Evolutionary conservation across 2,329 filamentous ascomycete species (phyloP).

Genomic region (Chaetomium strumarium): DNA sequence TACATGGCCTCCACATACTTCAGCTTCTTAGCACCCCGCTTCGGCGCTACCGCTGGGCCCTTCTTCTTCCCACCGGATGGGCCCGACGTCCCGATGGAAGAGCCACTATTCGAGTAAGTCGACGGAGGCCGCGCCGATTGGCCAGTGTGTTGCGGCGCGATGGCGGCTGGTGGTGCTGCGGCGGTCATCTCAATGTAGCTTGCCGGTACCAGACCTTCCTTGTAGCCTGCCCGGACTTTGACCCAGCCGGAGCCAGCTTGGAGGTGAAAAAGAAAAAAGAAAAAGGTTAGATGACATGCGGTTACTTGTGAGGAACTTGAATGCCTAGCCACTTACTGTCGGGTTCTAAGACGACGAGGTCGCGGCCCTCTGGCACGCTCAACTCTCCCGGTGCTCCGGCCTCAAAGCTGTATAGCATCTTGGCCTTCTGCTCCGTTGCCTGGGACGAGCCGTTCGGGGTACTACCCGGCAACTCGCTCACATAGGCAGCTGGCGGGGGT

Average conservation of each 20-base stretch:
- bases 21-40: conserved; percentile 85
- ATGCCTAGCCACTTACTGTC: conserved; percentile 61
- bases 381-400: conserved; percentile 76
- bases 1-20: conserved; percentile 92
- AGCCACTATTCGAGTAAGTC: conserved; percentile 70
- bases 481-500: conserved; percentile 77
- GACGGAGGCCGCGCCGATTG: conserved; percentile 26
- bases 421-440: conserved; percentile 60
- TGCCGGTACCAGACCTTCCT: conserved; percentile 81
- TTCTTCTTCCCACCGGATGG: conserved; percentile 62
- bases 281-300: not conserved
- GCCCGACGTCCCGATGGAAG: conserved; percentile 49
- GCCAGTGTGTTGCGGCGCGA: conserved; percentile 41
- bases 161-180: conserved; percentile 34
- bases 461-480: conserved; percentile 59
- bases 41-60: conserved; percentile 84
- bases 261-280: conserved; percentile 28
- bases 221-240: conserved; percentile 67
- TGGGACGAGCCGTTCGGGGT: conserved; percentile 37
- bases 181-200: conserved; percentile 66
- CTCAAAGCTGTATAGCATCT: conserved; percentile 86
- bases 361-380: conserved; percentile 69
- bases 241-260: conserved; percentile 89
- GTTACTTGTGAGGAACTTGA: not conserved
- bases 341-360: conserved; percentile 72